Conservation (phyloP, 257 asterid species). For the Fraxinus cuspidata region DNA sequence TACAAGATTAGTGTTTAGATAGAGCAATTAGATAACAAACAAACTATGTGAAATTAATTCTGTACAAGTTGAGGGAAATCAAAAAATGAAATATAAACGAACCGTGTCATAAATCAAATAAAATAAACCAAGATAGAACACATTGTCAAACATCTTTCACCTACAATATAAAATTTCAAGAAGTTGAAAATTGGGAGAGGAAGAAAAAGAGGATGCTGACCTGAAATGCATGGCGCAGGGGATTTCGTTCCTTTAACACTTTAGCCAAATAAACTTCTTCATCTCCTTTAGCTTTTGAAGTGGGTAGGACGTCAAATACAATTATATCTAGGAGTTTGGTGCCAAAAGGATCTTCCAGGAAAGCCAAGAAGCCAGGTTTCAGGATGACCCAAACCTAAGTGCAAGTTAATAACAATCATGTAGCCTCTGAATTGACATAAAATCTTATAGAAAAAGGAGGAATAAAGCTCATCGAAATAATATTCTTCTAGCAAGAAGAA, state of each 20-base stretch:
- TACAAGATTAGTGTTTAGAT: not conserved
- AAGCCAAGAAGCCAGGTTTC: constrained; percentile 89
- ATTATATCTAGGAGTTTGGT: constrained; percentile 72
- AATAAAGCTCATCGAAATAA: not conserved
- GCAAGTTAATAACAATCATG: constrained; percentile 22
- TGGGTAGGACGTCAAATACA: constrained; percentile 62
- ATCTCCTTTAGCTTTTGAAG: constrained; percentile 53
- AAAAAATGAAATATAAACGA: not conserved
- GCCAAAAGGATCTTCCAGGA: constrained; percentile 77
- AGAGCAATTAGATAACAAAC: not conserved
- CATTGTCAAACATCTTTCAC: constrained; percentile 1
- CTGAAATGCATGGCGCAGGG: constrained; percentile 81
- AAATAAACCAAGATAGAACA: not conserved
- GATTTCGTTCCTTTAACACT: constrained; percentile 57
- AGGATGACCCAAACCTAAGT: constrained; percentile 92
- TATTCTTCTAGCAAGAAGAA: constrained; percentile 15
- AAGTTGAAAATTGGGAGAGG: constrained; percentile 9
- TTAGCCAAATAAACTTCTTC: constrained; percentile 53
- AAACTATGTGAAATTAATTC: not conserved
- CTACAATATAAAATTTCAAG: not conserved
- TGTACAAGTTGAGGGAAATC: not conserved
- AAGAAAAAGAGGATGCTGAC: constrained; percentile 40
- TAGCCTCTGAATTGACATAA: constrained; percentile 16
- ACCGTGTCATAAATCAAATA: constrained; percentile 5
- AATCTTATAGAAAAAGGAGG: not conserved